Evolutionary conservation across 2,329 filamentous ascomycete species (phyloP).

Genomic region (Gaeumannomyces sp.): DNA sequence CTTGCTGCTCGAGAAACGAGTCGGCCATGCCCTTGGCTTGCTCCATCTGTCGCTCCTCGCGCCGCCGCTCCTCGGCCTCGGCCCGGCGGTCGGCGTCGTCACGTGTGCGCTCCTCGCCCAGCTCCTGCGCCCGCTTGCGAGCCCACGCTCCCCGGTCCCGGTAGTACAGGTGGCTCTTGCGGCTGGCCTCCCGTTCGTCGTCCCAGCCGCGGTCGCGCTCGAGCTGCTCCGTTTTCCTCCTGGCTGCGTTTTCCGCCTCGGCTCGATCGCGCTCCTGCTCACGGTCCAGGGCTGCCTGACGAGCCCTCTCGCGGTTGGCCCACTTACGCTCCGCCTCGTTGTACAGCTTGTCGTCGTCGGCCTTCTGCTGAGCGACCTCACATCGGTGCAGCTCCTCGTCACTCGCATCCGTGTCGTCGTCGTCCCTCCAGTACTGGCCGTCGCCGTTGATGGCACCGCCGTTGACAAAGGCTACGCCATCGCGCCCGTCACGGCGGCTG

Average conservation of each 20-base stretch:
- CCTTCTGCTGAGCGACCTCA: slow-evolving; percentile 61
- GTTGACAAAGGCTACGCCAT: slow-evolving; percentile 68
- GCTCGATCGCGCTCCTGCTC: slow-evolving; percentile 75
- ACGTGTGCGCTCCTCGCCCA: slow-evolving; percentile 64
- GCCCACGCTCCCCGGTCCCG: slow-evolving; percentile 79
- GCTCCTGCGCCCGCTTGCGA: slow-evolving; percentile 68
- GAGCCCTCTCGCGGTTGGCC: slow-evolving; percentile 80
- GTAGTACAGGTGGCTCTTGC: slow-evolving; percentile 77
- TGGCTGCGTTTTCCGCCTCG: slow-evolving; percentile 59
- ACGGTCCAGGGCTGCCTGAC: slow-evolving; percentile 77
- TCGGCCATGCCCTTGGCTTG: slow-evolving; percentile 80
- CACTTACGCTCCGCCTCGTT: slow-evolving; percentile 83
- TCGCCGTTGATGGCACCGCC: slow-evolving; percentile 61
- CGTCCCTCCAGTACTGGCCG: slow-evolving; percentile 47
- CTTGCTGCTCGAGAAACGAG: slow-evolving; percentile 81
- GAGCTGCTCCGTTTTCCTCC: slow-evolving; percentile 65
- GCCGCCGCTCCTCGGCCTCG: slow-evolving; percentile 69
- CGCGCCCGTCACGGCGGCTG: slow-evolving; percentile 20
- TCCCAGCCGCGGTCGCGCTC: slow-evolving; percentile 67
- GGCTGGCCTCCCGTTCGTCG: slow-evolving; percentile 73
- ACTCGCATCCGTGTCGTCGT: slow-evolving; percentile 80
- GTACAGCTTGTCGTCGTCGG: slow-evolving; percentile 74
- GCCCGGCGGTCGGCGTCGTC: slow-evolving; percentile 78
- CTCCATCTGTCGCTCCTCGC: slow-evolving; percentile 65
- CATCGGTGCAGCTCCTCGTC: slow-evolving; percentile 79